phyloP scores from a whole-genome alignment of 2,329 filamentous ascomycete species.

The Fonsecaea monophora region DNA sequence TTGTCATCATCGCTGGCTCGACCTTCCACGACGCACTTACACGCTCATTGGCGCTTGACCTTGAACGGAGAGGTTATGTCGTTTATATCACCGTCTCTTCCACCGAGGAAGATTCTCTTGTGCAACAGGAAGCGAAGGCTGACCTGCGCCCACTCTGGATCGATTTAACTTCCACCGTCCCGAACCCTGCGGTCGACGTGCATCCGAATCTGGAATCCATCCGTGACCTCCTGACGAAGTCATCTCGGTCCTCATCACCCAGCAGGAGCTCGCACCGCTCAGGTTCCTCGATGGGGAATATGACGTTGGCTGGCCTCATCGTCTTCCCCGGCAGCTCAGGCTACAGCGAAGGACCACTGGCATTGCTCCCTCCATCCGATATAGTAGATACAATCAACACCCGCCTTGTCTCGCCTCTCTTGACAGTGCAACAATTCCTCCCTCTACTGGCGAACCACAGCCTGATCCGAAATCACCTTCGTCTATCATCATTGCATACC shows the following conservation, averaged over 20 bases:
- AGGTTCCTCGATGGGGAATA: slow-evolving; percentile 35
- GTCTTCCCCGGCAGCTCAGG: slow-evolving; percentile 78
- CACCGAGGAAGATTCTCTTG: slow-evolving; percentile 80
- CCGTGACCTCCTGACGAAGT: slow-evolving; percentile 36
- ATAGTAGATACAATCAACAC: slow-evolving; percentile 93
- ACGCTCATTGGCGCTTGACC: slow-evolving; percentile 79
- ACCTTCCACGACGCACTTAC: slow-evolving; percentile 78
- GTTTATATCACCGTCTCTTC: slow-evolving; percentile 88
- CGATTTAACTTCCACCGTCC: slow-evolving; percentile 72
- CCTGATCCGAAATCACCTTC: slow-evolving; percentile 49
- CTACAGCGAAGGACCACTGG: slow-evolving; percentile 82
- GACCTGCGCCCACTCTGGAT: slow-evolving; percentile 84
- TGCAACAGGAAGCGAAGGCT: slow-evolving; percentile 73
- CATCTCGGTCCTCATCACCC: slow-evolving; percentile 30
- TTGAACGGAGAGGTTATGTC: slow-evolving; percentile 90
- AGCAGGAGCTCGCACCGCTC: slow-evolving; percentile 20
- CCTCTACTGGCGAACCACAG: slow-evolving; percentile 71
- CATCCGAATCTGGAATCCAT: slow-evolving; percentile 42
- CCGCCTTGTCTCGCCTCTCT: slow-evolving; percentile 85
- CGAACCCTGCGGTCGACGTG: slow-evolving; percentile 37
- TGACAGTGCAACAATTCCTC: slow-evolving; percentile 88
- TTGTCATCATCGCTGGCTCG: slow-evolving; percentile 86
- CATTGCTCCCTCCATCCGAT: slow-evolving; percentile 79
- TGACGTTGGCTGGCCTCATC: slow-evolving; percentile 76
- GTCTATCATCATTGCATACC: slow-evolving; percentile 53